phyloP scores from a whole-genome alignment of 768 basidiomycete species.

The Amanita exitialis region DNA sequence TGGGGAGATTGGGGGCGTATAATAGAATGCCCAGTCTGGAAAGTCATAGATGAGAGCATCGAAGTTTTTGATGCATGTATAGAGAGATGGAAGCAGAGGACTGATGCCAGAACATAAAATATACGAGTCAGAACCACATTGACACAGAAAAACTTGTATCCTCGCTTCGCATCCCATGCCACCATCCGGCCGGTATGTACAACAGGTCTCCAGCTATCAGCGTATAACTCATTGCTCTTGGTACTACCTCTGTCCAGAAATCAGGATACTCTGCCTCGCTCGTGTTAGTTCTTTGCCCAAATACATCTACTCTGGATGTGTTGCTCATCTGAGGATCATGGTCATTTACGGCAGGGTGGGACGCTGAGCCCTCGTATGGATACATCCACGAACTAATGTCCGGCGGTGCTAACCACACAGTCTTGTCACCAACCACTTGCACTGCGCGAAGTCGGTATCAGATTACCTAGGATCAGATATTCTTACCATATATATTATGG shows the following conservation, averaged over 20 bases:
- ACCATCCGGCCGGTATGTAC: conserved; percentile 89
- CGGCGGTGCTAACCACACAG: conserved; percentile 87
- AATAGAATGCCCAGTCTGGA: not conserved
- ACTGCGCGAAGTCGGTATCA: conserved; percentile 30
- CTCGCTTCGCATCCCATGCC: conserved; percentile 87
- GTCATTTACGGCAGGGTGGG: not conserved
- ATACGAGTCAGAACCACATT: conserved; percentile 67
- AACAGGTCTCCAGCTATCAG: conserved; percentile 79
- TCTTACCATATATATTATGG: conserved; percentile 77
- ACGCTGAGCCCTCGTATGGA: conserved; percentile 22
- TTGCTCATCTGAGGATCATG: conserved; percentile 52
- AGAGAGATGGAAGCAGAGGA: not conserved
- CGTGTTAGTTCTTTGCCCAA: conserved; percentile 21
- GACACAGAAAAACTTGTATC: conserved; percentile 79
- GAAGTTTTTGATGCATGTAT: not conserved
- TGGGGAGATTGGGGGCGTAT: conserved; percentile 2
- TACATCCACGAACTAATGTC: conserved; percentile 46
- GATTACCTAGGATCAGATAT: not conserved
- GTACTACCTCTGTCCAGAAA: conserved; percentile 50
- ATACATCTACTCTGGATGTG: conserved; percentile 79
- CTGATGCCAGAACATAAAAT: not conserved
- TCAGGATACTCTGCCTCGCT: conserved; percentile 26
- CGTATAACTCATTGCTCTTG: conserved; percentile 47
- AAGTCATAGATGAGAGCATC: not conserved
- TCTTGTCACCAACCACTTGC: conserved; percentile 84